A percentile compares a stretch with the other conserved stretches of the same genome.
phyloP scores from a whole-genome alignment of 192 early-diverging fungal genomes.

The Coemansia furcata region DNA sequence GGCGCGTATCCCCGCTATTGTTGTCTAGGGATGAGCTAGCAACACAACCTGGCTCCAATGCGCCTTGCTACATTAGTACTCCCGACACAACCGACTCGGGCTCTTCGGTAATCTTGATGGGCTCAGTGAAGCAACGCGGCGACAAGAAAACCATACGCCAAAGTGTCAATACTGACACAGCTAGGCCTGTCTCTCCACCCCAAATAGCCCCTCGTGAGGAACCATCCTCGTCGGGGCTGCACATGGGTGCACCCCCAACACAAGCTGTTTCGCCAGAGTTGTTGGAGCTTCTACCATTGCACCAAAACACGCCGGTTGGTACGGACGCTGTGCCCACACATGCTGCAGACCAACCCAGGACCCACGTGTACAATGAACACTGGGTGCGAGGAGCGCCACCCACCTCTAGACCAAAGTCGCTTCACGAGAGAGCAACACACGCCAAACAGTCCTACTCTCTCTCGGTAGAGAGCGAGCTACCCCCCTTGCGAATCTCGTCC shows the following conservation, averaged over 20 bases:
- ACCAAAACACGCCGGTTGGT: neutral
- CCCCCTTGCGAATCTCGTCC: slow-evolving; percentile 19
- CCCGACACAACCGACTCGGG: neutral
- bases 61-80: neutral
- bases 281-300: neutral
- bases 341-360: neutral
- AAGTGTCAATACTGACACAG: neutral
- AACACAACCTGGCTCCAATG: neutral
- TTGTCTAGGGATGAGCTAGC: slow-evolving; percentile 5
- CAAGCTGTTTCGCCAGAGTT: neutral
- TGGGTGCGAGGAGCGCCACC: neutral
- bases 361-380: neutral
- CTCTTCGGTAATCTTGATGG: slow-evolving; percentile 23
- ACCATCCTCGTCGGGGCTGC: neutral
- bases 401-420: slow-evolving; percentile 41
- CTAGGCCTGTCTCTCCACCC: neutral
- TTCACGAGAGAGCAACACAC: slow-evolving; percentile 28
- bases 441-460: neutral
- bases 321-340: neutral
- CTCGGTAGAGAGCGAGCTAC: neutral
- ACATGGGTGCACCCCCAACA: neutral
- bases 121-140: slow-evolving; percentile 31
- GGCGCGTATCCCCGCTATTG: slow-evolving; percentile 4
- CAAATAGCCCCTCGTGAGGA: neutral
- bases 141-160: slow-evolving; percentile 15